phyloP scores from a whole-genome alignment of 2,329 filamentous ascomycete genomes.

The Ophiostoma sp. region DNA sequence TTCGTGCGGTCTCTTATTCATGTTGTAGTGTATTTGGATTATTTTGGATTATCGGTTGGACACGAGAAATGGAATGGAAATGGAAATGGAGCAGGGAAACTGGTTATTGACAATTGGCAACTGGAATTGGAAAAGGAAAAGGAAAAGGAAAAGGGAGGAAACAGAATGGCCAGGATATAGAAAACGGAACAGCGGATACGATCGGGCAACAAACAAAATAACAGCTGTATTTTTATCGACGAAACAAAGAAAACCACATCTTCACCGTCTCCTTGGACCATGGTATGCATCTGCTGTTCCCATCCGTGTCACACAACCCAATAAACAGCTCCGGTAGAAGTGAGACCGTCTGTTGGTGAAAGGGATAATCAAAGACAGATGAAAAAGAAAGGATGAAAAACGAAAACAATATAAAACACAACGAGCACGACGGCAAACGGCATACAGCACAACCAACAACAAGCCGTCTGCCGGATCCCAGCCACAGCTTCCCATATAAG shows the following conservation, averaged over 20 bases:
- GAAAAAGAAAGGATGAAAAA: not conserved
- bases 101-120: no score
- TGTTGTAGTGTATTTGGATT: not conserved
- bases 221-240: no score
- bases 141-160: not conserved
- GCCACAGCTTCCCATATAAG: not conserved
- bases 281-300: not conserved
- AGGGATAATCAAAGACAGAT: not conserved
- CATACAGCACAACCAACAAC: not conserved
- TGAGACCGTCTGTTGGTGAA: not conserved
- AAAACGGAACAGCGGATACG: not conserved
- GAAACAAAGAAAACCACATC: not conserved
- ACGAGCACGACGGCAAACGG: not conserved
- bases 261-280: not conserved
- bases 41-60: not conserved
- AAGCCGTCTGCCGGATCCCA: not conserved
- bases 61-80: not conserved
- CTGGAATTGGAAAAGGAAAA: not conserved
- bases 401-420: no score
- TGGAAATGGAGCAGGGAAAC: not conserved
- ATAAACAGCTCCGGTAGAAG: no score
- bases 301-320: no score
- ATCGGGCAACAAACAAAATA: no score
- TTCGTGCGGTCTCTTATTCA: not conserved
- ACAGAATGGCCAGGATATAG: not conserved